Base-by-base conservation (phyloP, 179 eudicot genomes). In the Nepenthes alata region DNA sequence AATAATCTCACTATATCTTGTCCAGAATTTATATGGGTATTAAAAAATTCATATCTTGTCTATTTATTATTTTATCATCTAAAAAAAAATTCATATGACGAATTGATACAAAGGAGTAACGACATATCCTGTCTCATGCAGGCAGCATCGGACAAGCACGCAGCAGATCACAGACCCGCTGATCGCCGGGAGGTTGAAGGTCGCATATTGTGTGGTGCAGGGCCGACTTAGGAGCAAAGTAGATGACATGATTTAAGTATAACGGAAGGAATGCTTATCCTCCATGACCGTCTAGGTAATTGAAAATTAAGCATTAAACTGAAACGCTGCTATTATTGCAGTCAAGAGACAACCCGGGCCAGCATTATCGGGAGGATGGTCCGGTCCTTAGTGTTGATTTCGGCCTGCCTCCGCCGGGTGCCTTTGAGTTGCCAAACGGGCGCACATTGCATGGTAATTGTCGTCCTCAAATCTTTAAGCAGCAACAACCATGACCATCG, bases 391-490 rank as follows among this genome's bases (percentile, higher is more conserved):
- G 91, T 55, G 78, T 90, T 63, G 91, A 87, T 47, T 93, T 90
- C 77, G 95, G 90, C 58, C 82, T 83, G 12, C 94, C 85, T 74
- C 98, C 98, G 59, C 97, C 97, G 25, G 98, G 81, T 54, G 95
- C 95, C 61, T 93, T 93, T 79, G 88, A 87, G 69, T 76, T 79
- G 47, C 76, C 75, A 63, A 68, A 44, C 65, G 71, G 57, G 72
- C 66, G 75, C 53, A 71, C 77, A 37, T 69, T 35, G 45, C 62
- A 71, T 61, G 81, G 95, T 84, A 71, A 34, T 62, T 34, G 12
- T 4, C 25, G 62, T 5, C n/a, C 37, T 53, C 6, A 2, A 35
- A 7, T 39, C 34, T 3, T 8, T 34, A 35, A 7, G 6, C 35
- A 1, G 2, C 25, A 6, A 8, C 6, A 35, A 54, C 37, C 8